These are phyloP conservation scores for Byssothecium circinans DNA, from an alignment of 2,329 filamentous ascomycete genomes.

Conservation along the genomic window DNA sequence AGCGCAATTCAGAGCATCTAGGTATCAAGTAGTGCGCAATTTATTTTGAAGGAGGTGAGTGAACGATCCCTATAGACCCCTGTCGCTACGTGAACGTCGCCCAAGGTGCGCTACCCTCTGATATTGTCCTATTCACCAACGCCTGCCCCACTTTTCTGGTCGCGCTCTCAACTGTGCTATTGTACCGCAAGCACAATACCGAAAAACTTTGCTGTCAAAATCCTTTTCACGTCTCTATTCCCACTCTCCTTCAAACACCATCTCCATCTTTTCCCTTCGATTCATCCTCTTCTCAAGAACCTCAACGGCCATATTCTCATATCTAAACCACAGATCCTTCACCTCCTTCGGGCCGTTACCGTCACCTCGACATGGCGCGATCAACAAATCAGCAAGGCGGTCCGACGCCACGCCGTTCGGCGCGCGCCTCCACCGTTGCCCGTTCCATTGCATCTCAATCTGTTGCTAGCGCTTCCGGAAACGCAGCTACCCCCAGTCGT, in stretches of 20 bases:
- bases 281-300: not conserved
- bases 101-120: not conserved
- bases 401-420: constrained; percentile 37
- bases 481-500: constrained; percentile 19
- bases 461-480: constrained; percentile 21
- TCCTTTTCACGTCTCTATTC: not conserved
- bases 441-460: constrained; percentile 31
- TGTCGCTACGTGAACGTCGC: not conserved
- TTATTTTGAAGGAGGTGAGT: not conserved
- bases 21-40: too few relatives aligned
- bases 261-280: not conserved
- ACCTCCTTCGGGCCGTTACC: not conserved
- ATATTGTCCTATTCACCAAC: not conserved
- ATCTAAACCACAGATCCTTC: not conserved
- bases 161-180: not conserved
- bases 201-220: not conserved
- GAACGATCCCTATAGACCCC: not conserved
- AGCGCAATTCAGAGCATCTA: not conserved
- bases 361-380: constrained; percentile 23
- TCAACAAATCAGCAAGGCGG: constrained; percentile 18
- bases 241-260: not conserved
- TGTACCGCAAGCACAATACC: not conserved
- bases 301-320: too few relatives aligned
- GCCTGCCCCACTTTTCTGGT: not conserved
- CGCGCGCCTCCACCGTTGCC: constrained; percentile 28